Evolutionary conservation across 371 early-diverging fungal species (phyloP), one percentile per base, ranked within the genome.

Genomic region (Mucor velutinosus): DNA sequence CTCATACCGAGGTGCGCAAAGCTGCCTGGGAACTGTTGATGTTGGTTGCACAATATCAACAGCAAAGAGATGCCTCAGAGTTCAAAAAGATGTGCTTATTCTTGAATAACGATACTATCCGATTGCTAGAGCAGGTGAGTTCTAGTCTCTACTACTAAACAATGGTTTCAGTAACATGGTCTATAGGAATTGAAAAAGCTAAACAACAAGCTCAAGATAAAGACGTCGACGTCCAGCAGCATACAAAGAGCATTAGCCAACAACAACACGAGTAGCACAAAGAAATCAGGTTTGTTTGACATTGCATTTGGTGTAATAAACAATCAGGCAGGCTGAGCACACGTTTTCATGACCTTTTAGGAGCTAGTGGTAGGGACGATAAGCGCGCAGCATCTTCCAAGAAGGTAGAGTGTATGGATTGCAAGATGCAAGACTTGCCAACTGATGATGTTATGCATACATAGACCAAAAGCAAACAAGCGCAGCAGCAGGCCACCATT

Each of bases 1-100:
- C 81, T 53, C 90, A 86, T 62, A 74, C 71, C 8, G 92, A 92
- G 57, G 88, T 91, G 10, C 89, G 90, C 3, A 84, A 90, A 43
- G 80, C 86, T 2, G 84, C 90, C 7, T 79, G 82, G 25, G 78
- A 78, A 33, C 75, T 92, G 1, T 76, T 71, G n/a, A 39, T 60
- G 5, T 1, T 55, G 1, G 60, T 67, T n/a, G 60, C 63, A 55
- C 60, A 71, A 19, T 21, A 60, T 23, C 67, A 66, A 29, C 37
- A 47, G 25, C 51, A 33, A 39, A 51, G 41, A 21, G 53, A 15
- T 53, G 39, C 19, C 14, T 43, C 35, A 14, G 64, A 51, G 30
- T 66, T 60, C 15, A 67, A 64, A 25, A 11, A 53, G 2, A 63
- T 71, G 6, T 47, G 45, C 23, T 15, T 56, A 2, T 67, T 51